Base-by-base conservation (phyloP, 2,329 filamentous ascomycete species). In the Teratosphaeria epicoccoides region DNA sequence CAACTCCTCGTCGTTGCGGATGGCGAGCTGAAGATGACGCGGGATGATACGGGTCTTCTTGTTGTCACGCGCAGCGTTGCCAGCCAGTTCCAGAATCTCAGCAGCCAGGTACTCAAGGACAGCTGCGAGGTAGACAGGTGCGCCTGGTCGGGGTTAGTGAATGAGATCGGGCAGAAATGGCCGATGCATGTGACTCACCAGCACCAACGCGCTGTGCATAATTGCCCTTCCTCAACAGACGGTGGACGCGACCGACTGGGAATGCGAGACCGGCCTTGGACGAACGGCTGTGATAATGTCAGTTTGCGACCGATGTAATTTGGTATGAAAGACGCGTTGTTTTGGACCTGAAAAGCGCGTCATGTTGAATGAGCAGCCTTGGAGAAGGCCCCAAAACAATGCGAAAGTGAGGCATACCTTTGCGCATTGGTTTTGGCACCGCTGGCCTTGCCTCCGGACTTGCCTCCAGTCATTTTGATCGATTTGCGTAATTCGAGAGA, bases 1-100 rank as follows among this genome's bases (percentile, higher is more conserved):
- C 87, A 97, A 75, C 77, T 98, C 93, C 82, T 97, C 91, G 74
- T 97, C 91, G 78, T 96, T 96, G 70, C 93, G 85, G 79, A 98
- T 98, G 76, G 93, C 93, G 65, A 98, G 88, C 80, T 98, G 93
- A 46, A 98, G 83, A 76, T 98, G 93, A 75, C 93, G 89, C 61
- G 93, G 93, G 57, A 97, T 98, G 78, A 98, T 98, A 86, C 93
- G 90, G 61, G 91, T 98, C 87, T 97, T 97, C 88, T 98, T 98
- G 85, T 97, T 96, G 79, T 98, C 93, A 66, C 93, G 91, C 59
- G 93, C 93, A 67, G 93, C 93, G 75, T 98, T 98, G 66, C 93
- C 93, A 73, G 93, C 93, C 77, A 98, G 78, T 78, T 98, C 93
- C 69, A 98, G 89, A 66, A 98, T 96, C 80, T 98, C 93, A 62